phyloP scores from a whole-genome alignment of 2,329 filamentous ascomycete genomes.

The Aspergillus texensis region DNA sequence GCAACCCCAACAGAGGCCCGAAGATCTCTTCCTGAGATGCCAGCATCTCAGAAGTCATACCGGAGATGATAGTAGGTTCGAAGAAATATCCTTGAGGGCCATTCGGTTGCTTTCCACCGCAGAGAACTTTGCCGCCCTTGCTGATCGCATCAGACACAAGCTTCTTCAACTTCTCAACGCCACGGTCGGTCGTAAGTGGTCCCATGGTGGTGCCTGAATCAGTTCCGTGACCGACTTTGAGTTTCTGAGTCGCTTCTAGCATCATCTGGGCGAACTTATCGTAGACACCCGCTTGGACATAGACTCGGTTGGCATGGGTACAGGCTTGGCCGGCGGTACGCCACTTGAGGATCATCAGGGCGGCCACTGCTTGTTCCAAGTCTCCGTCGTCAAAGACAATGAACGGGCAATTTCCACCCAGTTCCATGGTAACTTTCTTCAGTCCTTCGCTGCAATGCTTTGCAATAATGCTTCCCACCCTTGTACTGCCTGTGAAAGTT shows the following conservation, averaged over 20 bases:
- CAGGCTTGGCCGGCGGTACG: constrained; percentile 49
- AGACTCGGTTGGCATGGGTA: constrained; percentile 49
- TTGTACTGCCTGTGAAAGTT: constrained; percentile 62
- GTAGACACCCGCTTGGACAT: constrained; percentile 47
- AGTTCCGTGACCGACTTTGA: constrained; percentile 62
- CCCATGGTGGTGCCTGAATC: constrained; percentile 60
- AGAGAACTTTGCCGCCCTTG: constrained; percentile 63
- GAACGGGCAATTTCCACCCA: constrained; percentile 69
- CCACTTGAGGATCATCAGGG: constrained; percentile 47
- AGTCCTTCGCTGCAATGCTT: constrained; percentile 61
- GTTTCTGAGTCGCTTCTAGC: constrained; percentile 52
- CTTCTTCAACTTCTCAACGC: constrained; percentile 55
- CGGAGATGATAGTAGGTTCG: constrained; percentile 66
- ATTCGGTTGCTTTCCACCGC: constrained; percentile 57
- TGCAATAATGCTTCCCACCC: constrained; percentile 65
- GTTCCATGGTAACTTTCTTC: constrained; percentile 67
- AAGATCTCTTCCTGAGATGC: constrained; percentile 65
- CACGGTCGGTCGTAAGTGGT: constrained; percentile 60
- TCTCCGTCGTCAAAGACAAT: constrained; percentile 67
- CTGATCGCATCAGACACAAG: constrained; percentile 67
- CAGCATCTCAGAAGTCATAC: constrained; percentile 61
- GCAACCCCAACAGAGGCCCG: constrained; percentile 64
- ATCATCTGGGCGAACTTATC: constrained; percentile 59
- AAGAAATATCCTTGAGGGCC: constrained; percentile 68
- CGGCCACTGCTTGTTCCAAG: constrained; percentile 51